Evolutionary conservation across 352 stramenopile species (phyloP).

Genomic region (Pythium coloratum): DNA sequence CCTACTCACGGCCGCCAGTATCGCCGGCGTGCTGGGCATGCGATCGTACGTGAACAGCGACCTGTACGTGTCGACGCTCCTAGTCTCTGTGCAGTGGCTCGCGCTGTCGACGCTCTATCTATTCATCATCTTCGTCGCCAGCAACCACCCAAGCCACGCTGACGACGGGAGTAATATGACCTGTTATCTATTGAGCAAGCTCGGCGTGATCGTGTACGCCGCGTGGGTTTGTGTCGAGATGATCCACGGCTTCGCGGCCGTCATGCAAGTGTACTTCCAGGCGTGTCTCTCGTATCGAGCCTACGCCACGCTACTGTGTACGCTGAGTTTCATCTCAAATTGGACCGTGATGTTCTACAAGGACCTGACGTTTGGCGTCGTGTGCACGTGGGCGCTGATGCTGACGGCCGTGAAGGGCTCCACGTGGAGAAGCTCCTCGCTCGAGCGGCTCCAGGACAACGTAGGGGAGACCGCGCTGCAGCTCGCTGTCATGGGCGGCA

Average conservation of each 20-base stretch:
- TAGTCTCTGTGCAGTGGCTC: constrained; percentile 4
- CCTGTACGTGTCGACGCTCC: constrained; percentile 9
- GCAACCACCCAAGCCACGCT: neutral
- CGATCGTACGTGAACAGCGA: constrained; percentile 6
- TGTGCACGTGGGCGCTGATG: constrained; percentile 14
- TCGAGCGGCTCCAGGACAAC: constrained; percentile 22
- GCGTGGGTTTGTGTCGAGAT: constrained; percentile 14
- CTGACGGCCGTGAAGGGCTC: constrained; percentile 13
- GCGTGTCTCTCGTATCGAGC: constrained; percentile 18
- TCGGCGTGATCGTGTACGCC: constrained; percentile 16
- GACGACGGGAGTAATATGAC: neutral
- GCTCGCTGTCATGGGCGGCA: constrained; percentile 15
- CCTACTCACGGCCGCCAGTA: constrained; percentile 1
- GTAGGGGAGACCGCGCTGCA: constrained; percentile 21
- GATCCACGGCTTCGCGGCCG: constrained; percentile 5
- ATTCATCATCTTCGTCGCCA: constrained; percentile 14
- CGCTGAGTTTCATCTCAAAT: constrained; percentile 22
- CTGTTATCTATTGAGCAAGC: neutral
- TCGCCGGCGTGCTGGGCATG: constrained; percentile 7
- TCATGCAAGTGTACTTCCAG: constrained; percentile 21
- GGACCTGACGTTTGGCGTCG: constrained; percentile 16
- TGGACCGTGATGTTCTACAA: constrained; percentile 17
- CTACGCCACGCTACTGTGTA: constrained; percentile 19
- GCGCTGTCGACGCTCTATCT: constrained; percentile 23
- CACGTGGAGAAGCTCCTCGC: constrained; percentile 11